A percentile compares a stretch with the other conserved stretches of the same genome.
Evolutionary conservation across 2,329 filamentous ascomycete genomes (phyloP).

Genomic region (Sporothrix brunneoviolacea): DNA sequence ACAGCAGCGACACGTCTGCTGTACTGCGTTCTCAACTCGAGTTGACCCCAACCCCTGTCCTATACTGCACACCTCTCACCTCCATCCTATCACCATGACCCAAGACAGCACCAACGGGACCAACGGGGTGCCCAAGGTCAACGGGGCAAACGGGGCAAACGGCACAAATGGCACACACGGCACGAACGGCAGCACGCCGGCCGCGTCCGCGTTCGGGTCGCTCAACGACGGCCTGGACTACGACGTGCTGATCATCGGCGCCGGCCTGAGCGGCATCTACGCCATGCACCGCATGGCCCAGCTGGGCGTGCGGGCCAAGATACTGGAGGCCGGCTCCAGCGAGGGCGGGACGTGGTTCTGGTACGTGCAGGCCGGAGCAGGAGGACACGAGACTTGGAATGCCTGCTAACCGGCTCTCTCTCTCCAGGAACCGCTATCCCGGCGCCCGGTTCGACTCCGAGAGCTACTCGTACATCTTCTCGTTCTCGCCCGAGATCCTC

Average conservation of each 20-base stretch:
- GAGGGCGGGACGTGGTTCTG: slow-evolving; percentile 42
- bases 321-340: slow-evolving; percentile 34
- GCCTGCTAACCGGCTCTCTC: too few species aligned
- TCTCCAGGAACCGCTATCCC: slow-evolving; percentile 38
- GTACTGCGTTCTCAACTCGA: too few species aligned
- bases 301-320: slow-evolving; percentile 29
- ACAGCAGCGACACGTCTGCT: too few species aligned
- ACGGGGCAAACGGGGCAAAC: neutral
- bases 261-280: slow-evolving; percentile 35
- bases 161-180: neutral
- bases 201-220: neutral
- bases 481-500: slow-evolving; percentile 30
- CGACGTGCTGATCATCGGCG: slow-evolving; percentile 34
- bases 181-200: neutral
- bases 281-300: slow-evolving; percentile 34
- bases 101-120: slow-evolving; percentile 3
- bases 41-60: too few species aligned
- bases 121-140: neutral
- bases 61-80: neutral
- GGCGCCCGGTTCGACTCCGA: slow-evolving; percentile 35
- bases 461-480: slow-evolving; percentile 30
- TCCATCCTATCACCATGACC: neutral
- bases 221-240: slow-evolving; percentile 22
- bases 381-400: too few species aligned
- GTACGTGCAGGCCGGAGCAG: slow-evolving; percentile 18